phyloP scores from a whole-genome alignment of 768 basidiomycete species.

The Lactarius hatsudake region DNA sequence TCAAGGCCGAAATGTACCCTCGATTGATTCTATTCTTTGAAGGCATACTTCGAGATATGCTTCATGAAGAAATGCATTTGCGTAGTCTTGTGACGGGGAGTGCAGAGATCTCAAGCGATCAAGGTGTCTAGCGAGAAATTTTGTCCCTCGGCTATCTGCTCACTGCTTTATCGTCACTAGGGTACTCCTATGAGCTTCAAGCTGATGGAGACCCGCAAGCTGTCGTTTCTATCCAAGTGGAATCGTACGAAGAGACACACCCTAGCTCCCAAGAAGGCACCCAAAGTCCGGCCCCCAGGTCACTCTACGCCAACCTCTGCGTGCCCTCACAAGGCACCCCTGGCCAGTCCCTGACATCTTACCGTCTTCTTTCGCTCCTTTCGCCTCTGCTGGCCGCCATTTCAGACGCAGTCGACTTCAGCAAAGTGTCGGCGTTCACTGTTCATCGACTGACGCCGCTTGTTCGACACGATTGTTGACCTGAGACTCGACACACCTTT shows the following conservation, averaged over 20 bases:
- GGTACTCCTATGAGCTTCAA: background rate
- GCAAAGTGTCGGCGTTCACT: constrained; percentile 36
- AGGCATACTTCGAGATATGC: constrained; percentile 50
- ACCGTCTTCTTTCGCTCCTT: constrained; percentile 60
- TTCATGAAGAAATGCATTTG: constrained; percentile 44
- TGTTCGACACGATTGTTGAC: constrained; percentile 52
- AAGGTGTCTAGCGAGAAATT: constrained; percentile 10
- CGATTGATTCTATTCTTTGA: constrained; percentile 71
- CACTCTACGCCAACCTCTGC: constrained; percentile 15
- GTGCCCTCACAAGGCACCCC: constrained; percentile 53
- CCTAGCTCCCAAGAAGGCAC: constrained; percentile 22
- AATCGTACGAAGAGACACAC: constrained; percentile 17
- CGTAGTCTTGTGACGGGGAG: constrained; percentile 25
- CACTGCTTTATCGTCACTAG: constrained; percentile 1
- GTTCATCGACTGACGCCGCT: constrained; percentile 49
- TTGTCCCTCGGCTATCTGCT: background rate
- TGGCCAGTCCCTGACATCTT: constrained; percentile 50
- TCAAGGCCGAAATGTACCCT: constrained; percentile 57
- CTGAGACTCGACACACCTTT: constrained; percentile 66
- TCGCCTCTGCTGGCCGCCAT: constrained; percentile 62
- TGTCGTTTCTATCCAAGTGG: constrained; percentile 29
- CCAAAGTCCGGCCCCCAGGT: constrained; percentile 28
- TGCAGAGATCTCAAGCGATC: background rate
- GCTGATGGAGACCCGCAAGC: constrained; percentile 2
- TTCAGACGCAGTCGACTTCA: constrained; percentile 52